phyloP scores from a whole-genome alignment of 108 stramenopile species.

The Fragilaria crotonensis region DNA sequence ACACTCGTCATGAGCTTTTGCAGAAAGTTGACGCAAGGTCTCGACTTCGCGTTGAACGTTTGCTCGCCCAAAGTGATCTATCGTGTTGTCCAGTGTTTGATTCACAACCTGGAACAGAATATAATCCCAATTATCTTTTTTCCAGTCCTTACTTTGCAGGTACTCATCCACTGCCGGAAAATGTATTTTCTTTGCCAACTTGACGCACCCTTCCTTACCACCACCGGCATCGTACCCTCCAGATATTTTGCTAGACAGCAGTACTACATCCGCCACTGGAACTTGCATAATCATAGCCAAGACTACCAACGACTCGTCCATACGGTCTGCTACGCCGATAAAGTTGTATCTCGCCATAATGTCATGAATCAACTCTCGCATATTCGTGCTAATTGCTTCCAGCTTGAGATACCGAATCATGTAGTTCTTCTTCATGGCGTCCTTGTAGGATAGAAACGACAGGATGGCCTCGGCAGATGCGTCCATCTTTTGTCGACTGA shows the following conservation, averaged over 20 bases:
- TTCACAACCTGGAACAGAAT: neutral
- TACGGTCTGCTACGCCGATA: slow-evolving; percentile 35
- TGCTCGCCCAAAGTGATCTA: neutral
- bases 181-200: slow-evolving; percentile 13
- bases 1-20: slow-evolving; percentile 4
- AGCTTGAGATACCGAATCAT: neutral
- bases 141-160: slow-evolving; percentile 18
- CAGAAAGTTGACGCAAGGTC: neutral
- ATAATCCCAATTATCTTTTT: slow-evolving; percentile 8
- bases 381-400: neutral
- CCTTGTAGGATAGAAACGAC: neutral
- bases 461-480: neutral
- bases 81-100: neutral
- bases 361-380: slow-evolving; percentile 4
- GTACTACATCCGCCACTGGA: slow-evolving; percentile 18
- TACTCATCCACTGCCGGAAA: slow-evolving; percentile 15
- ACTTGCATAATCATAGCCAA: slow-evolving; percentile 21
- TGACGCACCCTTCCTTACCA: slow-evolving; percentile 8
- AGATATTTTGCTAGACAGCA: slow-evolving; percentile 11
- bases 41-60: neutral
- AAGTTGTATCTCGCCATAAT: slow-evolving; percentile 38
- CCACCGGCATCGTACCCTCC: slow-evolving; percentile 28
- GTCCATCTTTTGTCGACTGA: neutral
- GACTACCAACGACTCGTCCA: slow-evolving; percentile 36
- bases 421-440: neutral